Conservation (phyloP, 169 alveolate species). For the Plasmodium chabaudi region DNA sequence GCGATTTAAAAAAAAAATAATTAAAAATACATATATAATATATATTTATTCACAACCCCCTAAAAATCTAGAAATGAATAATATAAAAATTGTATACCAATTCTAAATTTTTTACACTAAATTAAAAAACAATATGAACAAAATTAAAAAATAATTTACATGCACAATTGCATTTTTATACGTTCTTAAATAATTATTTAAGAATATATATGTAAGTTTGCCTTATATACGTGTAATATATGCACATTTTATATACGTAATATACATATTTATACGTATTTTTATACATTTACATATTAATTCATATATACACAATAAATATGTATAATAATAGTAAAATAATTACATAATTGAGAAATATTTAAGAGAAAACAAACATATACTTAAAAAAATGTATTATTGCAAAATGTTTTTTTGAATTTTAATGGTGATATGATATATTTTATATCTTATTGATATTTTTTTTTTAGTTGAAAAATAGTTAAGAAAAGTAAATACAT, state of each 20-base stretch:
- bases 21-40: not conserved
- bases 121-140: not conserved
- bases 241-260: not conserved
- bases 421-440: too few species aligned
- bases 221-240: not conserved
- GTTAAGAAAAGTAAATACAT: conserved; percentile 7
- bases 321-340: not conserved
- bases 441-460: too few species aligned
- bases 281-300: not conserved
- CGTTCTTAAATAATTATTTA: conserved; percentile 1
- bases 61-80: not conserved
- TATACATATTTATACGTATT: not conserved
- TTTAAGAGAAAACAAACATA: not conserved
- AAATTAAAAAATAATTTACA: conserved; percentile 4
- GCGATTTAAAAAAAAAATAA: conserved; percentile 7
- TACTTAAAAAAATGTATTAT: not conserved
- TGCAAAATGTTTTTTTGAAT: too few species aligned
- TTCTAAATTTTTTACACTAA: conserved; percentile 8
- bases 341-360: not conserved
- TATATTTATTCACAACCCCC: conserved; percentile 1
- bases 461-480: too few species aligned
- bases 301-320: not conserved
- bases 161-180: conserved; percentile 6
- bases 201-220: not conserved
- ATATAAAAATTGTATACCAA: not conserved